Evolutionary conservation across 2,329 filamentous ascomycete genomes (phyloP).

Genomic region (Fusarium sarcochroum): DNA sequence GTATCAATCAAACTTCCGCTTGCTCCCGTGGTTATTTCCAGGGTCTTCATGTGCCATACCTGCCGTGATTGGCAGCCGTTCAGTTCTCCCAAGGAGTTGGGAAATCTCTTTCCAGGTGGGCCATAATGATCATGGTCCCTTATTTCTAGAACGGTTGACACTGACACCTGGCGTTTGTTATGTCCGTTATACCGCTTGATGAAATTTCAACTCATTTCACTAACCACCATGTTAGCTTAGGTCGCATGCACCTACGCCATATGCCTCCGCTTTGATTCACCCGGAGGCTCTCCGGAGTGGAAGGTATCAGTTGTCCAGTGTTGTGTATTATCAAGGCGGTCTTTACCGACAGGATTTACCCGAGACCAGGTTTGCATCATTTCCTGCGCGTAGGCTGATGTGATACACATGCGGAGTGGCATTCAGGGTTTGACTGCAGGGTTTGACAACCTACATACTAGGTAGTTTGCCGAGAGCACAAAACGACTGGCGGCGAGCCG

Average conservation of each 20-base stretch:
- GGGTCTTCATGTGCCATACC: no score
- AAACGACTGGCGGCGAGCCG: not conserved
- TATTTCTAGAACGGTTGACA: not conserved
- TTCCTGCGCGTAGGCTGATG: not conserved
- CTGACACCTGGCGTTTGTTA: not conserved
- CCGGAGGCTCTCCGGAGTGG: slow-evolving; percentile 20
- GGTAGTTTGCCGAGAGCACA: not conserved
- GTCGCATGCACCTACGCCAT: not conserved
- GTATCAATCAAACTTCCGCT: no score
- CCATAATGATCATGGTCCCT: slow-evolving; percentile 2
- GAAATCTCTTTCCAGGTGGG: slow-evolving; percentile 17
- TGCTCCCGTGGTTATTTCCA: no score
- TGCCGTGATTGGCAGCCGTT: no score
- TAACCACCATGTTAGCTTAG: slow-evolving; percentile 1
- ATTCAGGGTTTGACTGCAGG: not conserved
- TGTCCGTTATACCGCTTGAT: not conserved
- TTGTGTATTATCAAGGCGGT: not conserved
- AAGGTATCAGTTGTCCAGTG: not conserved
- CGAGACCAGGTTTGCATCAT: not conserved
- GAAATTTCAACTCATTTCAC: slow-evolving; percentile 6
- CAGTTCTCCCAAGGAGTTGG: not conserved
- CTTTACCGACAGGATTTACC: not conserved
- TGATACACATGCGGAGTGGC: not conserved
- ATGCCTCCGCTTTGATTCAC: not conserved
- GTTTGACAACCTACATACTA: no score